These are phyloP conservation scores for Verbascum thapsus DNA, from an alignment of 257 asterid species.

Conservation along the genomic window DNA sequence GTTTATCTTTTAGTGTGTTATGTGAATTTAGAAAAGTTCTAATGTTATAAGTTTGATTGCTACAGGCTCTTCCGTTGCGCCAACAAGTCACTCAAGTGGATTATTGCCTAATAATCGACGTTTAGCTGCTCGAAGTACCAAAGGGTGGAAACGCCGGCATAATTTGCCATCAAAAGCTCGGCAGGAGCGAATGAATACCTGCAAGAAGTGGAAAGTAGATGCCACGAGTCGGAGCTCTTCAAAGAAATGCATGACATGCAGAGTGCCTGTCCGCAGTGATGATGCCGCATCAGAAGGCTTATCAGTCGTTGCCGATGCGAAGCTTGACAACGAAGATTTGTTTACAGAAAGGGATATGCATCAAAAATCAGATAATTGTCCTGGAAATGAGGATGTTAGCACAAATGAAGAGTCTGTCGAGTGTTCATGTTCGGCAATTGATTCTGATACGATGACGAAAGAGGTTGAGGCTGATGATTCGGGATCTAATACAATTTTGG, in stretches of 20 bases:
- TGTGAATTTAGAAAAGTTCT: slow-evolving; percentile 4
- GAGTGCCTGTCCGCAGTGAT: slow-evolving; percentile 40
- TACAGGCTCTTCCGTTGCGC: slow-evolving; percentile 55
- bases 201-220: slow-evolving; percentile 68
- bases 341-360: slow-evolving; percentile 37
- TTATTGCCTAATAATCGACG: slow-evolving; percentile 55
- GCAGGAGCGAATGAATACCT: slow-evolving; percentile 61
- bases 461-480: slow-evolving; percentile 40
- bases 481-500: slow-evolving; percentile 35
- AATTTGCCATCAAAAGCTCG: slow-evolving; percentile 70
- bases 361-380: slow-evolving; percentile 30
- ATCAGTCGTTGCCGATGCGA: slow-evolving; percentile 41
- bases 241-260: slow-evolving; percentile 59
- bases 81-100: slow-evolving; percentile 48
- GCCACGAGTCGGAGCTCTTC: slow-evolving; percentile 36
- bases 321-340: slow-evolving; percentile 41
- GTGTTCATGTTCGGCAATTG: slow-evolving; percentile 52
- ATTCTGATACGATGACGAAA: slow-evolving; percentile 33
- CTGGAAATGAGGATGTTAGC: slow-evolving; percentile 34
- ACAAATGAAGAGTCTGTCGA: slow-evolving; percentile 35
- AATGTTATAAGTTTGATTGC: slow-evolving; percentile 23
- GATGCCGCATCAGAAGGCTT: slow-evolving; percentile 36
- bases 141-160: slow-evolving; percentile 78
- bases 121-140: slow-evolving; percentile 63
- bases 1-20: not conserved